Conservation (phyloP, 1,139 yeast genomes). For the Pichia sp. region DNA sequence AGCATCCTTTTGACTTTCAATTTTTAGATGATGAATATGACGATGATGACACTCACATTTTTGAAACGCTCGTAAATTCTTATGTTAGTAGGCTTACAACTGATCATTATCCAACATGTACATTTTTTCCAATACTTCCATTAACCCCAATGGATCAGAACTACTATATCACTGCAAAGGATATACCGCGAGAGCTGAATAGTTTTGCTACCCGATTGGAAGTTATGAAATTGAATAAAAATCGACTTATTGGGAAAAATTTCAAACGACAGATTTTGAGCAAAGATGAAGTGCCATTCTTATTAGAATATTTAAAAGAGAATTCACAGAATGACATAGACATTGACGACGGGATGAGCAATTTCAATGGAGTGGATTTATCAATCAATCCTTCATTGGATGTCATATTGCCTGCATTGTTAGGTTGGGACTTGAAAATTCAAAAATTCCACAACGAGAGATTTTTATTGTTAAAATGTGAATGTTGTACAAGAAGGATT, state of each 20-base stretch:
- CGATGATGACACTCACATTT: conserved; percentile 9
- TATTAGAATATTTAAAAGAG: conserved; percentile 4
- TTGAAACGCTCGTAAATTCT: conserved; percentile 16
- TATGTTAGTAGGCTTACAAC: conserved; percentile 18
- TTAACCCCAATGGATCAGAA: conserved; percentile 14
- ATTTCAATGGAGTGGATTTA: not conserved
- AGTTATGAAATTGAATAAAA: conserved; percentile 12
- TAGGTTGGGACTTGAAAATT: conserved; percentile 29
- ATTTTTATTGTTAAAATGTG: conserved; percentile 23
- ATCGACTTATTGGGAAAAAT: conserved; percentile 10
- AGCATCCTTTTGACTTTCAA: conserved; percentile 6
- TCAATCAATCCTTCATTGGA: conserved; percentile 6
- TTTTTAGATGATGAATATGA: conserved; percentile 7
- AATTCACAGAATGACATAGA: not conserved
- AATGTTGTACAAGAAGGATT: conserved; percentile 28
- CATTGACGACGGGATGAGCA: conserved; percentile 2
- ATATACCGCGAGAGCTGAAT: conserved; percentile 17
- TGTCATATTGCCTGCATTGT: conserved; percentile 13
- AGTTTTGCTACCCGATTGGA: conserved; percentile 14
- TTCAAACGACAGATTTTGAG: conserved; percentile 4
- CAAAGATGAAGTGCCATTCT: conserved; percentile 6
- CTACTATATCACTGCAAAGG: conserved; percentile 20
- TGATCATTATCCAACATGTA: conserved; percentile 24
- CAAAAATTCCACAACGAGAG: conserved; percentile 22
- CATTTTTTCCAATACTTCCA: conserved; percentile 12